These are phyloP conservation scores for Serendipita sp. DNA, from an alignment of 768 basidiomycete species.

Conservation along the genomic window DNA sequence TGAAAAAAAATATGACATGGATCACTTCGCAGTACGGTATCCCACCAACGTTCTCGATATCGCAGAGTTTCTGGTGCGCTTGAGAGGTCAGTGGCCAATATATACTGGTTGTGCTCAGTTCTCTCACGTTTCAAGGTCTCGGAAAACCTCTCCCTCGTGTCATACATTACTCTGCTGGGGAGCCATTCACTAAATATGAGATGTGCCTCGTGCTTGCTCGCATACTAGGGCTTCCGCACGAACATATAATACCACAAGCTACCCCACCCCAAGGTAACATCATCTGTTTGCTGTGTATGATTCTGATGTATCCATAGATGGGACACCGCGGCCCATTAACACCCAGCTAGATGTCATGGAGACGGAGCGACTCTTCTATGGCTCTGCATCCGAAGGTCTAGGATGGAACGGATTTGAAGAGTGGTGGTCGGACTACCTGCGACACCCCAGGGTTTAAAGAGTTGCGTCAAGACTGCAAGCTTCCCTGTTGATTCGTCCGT, in stretches of 20 bases:
- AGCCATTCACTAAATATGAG: conserved; percentile 84
- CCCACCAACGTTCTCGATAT: conserved; percentile 87
- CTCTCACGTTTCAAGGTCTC: conserved; percentile 19
- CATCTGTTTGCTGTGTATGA: neutral
- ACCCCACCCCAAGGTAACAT: conserved; percentile 40
- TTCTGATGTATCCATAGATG: too few species aligned
- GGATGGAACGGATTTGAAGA: conserved; percentile 57
- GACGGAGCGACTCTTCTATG: conserved; percentile 47
- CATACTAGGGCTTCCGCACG: conserved; percentile 52
- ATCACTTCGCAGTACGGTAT: conserved; percentile 83
- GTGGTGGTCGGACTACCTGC: conserved; percentile 60
- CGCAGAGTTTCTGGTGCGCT: conserved; percentile 64
- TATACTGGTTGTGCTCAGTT: neutral
- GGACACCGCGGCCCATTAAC: conserved; percentile 63
- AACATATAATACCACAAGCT: conserved; percentile 59
- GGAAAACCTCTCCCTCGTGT: conserved; percentile 43
- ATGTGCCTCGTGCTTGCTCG: conserved; percentile 70
- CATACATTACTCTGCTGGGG: conserved; percentile 70
- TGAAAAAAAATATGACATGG: conserved; percentile 86
- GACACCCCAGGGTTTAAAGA: too few species aligned
- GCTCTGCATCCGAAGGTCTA: conserved; percentile 34
- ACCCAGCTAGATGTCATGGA: conserved; percentile 63
- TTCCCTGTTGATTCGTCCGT: too few species aligned
- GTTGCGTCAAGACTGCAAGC: too few species aligned
- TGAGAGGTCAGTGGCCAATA: conserved; percentile 43